phyloP scores from a whole-genome alignment of 1,284 basidiomycete species.

The Laetiporus sulphureus region DNA sequence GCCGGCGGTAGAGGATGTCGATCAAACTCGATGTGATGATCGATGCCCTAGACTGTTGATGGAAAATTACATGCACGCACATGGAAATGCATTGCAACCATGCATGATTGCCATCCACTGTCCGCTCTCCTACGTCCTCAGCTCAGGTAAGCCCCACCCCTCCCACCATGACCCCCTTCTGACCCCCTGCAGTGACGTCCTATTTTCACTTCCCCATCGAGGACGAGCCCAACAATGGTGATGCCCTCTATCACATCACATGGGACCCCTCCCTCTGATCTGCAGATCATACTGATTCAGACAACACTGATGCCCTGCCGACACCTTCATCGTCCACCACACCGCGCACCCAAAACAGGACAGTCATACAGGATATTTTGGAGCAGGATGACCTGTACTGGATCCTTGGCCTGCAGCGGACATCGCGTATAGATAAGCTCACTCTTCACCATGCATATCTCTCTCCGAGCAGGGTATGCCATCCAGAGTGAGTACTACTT shows the following conservation, averaged over 20 bases:
- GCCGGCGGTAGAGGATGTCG: too few species aligned
- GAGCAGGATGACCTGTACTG: conserved; percentile 58
- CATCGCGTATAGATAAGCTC: conserved; percentile 50
- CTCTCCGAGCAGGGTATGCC: conserved; percentile 66
- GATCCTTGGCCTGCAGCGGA: conserved; percentile 59
- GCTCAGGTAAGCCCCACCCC: conserved; percentile 34
- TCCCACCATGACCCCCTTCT: conserved; percentile 1
- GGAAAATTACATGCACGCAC: too few species aligned
- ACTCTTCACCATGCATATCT: conserved; percentile 72
- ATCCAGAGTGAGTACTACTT: conserved; percentile 84
- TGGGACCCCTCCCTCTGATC: conserved; percentile 31
- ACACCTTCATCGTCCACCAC: conserved; percentile 23
- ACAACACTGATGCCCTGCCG: conserved; percentile 17
- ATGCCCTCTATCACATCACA: conserved; percentile 33
- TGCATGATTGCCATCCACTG: too few species aligned
- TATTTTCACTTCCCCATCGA: conserved; percentile 61
- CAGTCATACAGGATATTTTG: conserved; percentile 48
- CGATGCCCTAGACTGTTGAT: too few species aligned
- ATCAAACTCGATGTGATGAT: too few species aligned
- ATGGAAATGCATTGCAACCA: too few species aligned
- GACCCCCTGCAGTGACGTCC: conserved; percentile 34
- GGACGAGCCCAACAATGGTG: conserved; percentile 37
- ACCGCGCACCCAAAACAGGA: conserved; percentile 21
- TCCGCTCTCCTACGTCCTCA: conserved; percentile 56
- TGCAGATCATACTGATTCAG: conserved; percentile 15